Evolutionary conservation across 2,329 filamentous ascomycete species (phyloP).

Genomic region (Pseudogymnoascus sp.): DNA sequence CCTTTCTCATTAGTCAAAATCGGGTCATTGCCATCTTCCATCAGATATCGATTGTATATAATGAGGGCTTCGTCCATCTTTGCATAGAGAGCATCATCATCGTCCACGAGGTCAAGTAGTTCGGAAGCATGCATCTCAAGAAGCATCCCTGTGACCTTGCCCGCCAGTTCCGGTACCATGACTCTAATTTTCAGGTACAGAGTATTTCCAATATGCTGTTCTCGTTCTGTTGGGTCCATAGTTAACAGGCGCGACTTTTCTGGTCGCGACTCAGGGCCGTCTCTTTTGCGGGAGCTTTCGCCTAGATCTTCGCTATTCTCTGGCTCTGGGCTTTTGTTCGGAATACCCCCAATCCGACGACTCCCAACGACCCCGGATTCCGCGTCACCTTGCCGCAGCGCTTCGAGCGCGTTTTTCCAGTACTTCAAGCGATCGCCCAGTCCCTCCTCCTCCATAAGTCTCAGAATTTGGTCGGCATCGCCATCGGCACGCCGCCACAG

Average conservation of each 20-base stretch:
- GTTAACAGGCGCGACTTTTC: background rate
- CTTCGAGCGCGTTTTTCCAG: constrained; percentile 47
- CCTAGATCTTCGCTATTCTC: background rate
- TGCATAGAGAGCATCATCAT: background rate
- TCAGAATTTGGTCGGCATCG: constrained; percentile 48
- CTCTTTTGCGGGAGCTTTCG: background rate
- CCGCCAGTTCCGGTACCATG: background rate
- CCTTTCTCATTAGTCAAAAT: background rate
- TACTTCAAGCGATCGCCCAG: constrained; percentile 50
- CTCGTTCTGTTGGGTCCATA: background rate
- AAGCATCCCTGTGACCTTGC: background rate
- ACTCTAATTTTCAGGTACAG: background rate
- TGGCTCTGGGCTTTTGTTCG: background rate
- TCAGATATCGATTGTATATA: background rate
- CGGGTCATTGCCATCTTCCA: background rate
- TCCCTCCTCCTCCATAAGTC: constrained; percentile 53
- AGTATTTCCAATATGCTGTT: background rate
- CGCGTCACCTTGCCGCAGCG: constrained; percentile 12
- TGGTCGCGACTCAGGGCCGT: background rate
- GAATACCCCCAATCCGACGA: background rate
- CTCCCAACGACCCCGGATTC: background rate
- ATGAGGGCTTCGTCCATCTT: background rate
- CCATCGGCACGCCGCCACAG: constrained; percentile 54
- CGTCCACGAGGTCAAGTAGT: background rate
- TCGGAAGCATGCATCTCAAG: background rate